A percentile compares a stretch with the other conserved stretches of the same genome.
Conservation (phyloP, 2,329 filamentous ascomycete species). For the Westerdykella aurantiaca region DNA sequence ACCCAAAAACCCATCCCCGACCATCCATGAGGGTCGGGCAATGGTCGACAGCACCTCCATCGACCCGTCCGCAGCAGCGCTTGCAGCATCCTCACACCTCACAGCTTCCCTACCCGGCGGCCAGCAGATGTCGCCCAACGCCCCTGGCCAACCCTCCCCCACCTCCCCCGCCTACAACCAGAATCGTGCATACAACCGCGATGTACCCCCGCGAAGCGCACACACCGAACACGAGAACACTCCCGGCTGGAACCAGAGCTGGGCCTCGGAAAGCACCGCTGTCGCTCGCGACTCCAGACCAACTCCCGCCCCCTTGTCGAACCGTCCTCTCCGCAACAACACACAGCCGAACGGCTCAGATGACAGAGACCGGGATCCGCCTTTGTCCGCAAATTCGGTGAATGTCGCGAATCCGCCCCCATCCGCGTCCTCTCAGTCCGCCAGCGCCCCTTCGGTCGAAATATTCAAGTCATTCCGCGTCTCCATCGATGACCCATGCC, state of each 20-base stretch:
- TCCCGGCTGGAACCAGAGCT: slow-evolving; percentile 25
- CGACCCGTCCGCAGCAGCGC: slow-evolving; percentile 47
- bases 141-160: slow-evolving; percentile 42
- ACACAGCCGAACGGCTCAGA: slow-evolving; percentile 16
- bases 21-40: slow-evolving; percentile 41
- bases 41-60: slow-evolving; percentile 40
- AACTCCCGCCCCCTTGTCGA: slow-evolving; percentile 27
- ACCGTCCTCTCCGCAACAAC: slow-evolving; percentile 26
- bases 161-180: slow-evolving; percentile 46
- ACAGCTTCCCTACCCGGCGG: slow-evolving; percentile 43
- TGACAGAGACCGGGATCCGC: slow-evolving; percentile 28
- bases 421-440: slow-evolving; percentile 18
- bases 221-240: slow-evolving; percentile 29
- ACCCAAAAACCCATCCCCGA: slow-evolving; percentile 48
- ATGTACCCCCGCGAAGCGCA: slow-evolving; percentile 21
- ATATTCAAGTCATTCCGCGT: slow-evolving; percentile 99
- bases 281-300: slow-evolving; percentile 26
- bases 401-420: slow-evolving; percentile 5
- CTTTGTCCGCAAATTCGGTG: slow-evolving; percentile 32
- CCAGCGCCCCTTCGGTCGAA: slow-evolving; percentile 60
- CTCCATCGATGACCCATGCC: slow-evolving; percentile 95
- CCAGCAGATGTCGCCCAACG: slow-evolving; percentile 39
- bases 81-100: slow-evolving; percentile 47
- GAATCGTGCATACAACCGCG: slow-evolving; percentile 27
- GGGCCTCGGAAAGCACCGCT: slow-evolving; percentile 25